These are phyloP conservation scores for Tetrahymena elliotti DNA, from an alignment of 73 alveolate species.

Conservation along the genomic window DNA sequence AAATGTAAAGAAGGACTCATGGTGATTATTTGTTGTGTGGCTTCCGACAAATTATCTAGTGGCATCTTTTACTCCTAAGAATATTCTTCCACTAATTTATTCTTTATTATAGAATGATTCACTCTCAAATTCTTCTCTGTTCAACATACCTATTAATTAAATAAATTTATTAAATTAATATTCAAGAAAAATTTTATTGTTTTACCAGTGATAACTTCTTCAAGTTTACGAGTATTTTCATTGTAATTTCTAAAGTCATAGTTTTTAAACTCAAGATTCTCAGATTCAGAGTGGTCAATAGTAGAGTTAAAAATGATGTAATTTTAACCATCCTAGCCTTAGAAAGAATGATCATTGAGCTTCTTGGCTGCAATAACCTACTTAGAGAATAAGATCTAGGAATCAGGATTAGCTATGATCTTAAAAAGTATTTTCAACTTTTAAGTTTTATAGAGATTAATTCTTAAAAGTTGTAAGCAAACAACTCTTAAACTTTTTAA, in stretches of 20 bases:
- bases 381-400: not conserved
- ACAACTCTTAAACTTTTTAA: not conserved
- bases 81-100: not conserved
- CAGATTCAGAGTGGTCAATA: not conserved
- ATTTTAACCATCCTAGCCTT: not conserved
- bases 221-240: not conserved
- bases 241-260: not conserved
- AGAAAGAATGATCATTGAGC: not conserved
- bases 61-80: not conserved
- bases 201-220: not conserved
- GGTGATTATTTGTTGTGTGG: not conserved
- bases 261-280: not conserved
- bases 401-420: not conserved
- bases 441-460: not conserved
- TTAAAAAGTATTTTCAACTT: not conserved
- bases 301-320: not conserved
- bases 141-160: not conserved
- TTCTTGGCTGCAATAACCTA: not conserved
- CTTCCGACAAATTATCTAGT: not conserved
- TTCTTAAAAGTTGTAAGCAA: not conserved
- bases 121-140: not conserved
- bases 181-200: not conserved
- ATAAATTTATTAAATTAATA: not conserved
- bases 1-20: not conserved
- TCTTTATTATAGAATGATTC: not conserved